phyloP scores from a whole-genome alignment of 2,329 filamentous ascomycete genomes.

The Monosporascus sp. region DNA sequence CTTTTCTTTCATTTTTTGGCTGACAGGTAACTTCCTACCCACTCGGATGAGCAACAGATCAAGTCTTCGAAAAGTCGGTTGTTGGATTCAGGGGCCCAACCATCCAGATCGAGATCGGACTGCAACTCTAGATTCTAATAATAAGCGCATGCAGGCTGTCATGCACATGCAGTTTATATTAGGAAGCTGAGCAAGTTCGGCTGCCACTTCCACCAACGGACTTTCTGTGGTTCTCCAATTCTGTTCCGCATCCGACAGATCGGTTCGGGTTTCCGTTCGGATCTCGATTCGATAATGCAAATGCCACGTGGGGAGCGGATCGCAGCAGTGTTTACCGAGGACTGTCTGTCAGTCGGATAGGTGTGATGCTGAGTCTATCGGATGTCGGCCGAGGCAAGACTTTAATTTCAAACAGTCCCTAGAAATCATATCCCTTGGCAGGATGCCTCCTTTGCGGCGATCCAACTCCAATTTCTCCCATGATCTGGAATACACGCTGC shows the following conservation, averaged over 20 bases:
- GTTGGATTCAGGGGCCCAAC: too few relatives aligned
- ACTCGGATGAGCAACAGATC: too few relatives aligned
- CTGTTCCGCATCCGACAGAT: not conserved
- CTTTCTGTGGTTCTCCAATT: not conserved
- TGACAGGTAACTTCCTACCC: too few relatives aligned
- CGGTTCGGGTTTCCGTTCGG: not conserved
- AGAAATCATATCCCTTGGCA: not conserved
- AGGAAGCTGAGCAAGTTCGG: not conserved
- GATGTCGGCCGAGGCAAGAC: too few relatives aligned
- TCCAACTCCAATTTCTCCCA: conserved; percentile 26
- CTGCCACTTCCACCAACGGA: too few relatives aligned
- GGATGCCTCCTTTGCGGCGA: conserved; percentile 25
- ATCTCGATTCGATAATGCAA: not conserved
- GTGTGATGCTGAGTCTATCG: not conserved
- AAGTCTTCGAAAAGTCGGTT: too few relatives aligned
- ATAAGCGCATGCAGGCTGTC: too few relatives aligned
- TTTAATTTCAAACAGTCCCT: too few relatives aligned
- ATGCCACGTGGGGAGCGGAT: not conserved
- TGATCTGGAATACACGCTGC: conserved; percentile 62
- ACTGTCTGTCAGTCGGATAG: not conserved
- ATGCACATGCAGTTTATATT: not conserved
- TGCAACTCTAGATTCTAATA: too few relatives aligned
- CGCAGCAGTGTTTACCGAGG: not conserved
- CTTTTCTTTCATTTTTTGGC: too few relatives aligned
- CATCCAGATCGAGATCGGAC: too few relatives aligned